Percentiles rank a stretch among this genome's conserved stretches.
Conservation (phyloP, 805 yeast species). For the Myxozyma sirexii region DNA sequence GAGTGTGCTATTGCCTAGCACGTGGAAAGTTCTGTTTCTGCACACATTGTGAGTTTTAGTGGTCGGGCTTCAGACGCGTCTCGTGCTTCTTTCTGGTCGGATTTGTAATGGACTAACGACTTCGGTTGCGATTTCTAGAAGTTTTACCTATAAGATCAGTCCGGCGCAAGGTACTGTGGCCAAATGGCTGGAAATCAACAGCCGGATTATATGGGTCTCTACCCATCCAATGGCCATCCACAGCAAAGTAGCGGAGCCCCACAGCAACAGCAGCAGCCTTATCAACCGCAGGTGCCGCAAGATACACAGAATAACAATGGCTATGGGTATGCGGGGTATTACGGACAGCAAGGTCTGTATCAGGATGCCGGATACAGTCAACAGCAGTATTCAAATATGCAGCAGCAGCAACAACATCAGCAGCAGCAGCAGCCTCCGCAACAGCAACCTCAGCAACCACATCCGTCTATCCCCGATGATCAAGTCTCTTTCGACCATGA, state of each 20-base stretch:
- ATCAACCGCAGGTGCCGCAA: slow-evolving; percentile 8
- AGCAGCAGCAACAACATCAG: background rate
- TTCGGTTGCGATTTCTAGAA: too few relatives aligned
- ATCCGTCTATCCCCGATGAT: background rate
- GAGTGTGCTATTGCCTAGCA: too few relatives aligned
- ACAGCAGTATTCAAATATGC: background rate
- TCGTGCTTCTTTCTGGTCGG: background rate
- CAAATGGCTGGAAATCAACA: slow-evolving; percentile 9
- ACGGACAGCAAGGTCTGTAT: slow-evolving; percentile 2
- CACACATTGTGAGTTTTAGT: background rate
- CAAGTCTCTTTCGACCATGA: slow-evolving; percentile 12
- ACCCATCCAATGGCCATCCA: background rate
- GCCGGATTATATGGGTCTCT: background rate
- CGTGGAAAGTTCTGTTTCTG: background rate
- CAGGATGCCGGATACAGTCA: background rate
- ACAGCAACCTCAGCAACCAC: slow-evolving; percentile 2
- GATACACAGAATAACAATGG: background rate
- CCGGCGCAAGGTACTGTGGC: too few relatives aligned
- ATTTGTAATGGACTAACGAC: too few relatives aligned
- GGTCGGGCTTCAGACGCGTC: background rate
- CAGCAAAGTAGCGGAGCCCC: background rate
- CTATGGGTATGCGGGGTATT: slow-evolving; percentile 1
- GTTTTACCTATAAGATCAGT: too few relatives aligned
- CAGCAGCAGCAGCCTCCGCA: slow-evolving; percentile 3
- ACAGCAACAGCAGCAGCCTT: slow-evolving; percentile 3